Evolutionary conservation across 768 basidiomycete genomes (phyloP), one percentile per base, ranked within the genome.

Genomic region (Cystoderma amianthinum): DNA sequence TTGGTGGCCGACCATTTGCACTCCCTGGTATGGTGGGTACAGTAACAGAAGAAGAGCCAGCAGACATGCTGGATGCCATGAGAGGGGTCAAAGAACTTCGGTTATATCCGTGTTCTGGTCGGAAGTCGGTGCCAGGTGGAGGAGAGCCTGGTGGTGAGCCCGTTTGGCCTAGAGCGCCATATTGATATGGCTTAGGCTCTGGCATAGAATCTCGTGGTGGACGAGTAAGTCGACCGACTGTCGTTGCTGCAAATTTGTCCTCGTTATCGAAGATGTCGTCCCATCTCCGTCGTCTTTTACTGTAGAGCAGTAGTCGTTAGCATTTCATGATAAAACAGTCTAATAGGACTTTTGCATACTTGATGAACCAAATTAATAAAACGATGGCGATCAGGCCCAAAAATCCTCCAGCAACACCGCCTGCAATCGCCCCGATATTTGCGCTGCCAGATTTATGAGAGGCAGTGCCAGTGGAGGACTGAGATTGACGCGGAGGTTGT

Each of bases 111-210:
- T 52, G 48, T 47, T 57, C 46, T 45, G 58, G 39, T 48, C 39
- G 43, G 46, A 45, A 44, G 56, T n/a, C 25, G n/a, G 7, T n/a
- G 25, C 25, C 25, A 7, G 25, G 25, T 28, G 63, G 68, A 13
- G 71, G 67, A 2, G 64, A 61, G 13, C 46, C 44, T 37, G 64
- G 57, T 15, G 62, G 50, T 41, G 54, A 43, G 9, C 50, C 17
- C 3, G 63, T 61, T 17, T 68, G 70, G 2, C 80, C 81, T 18
- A 83, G 72, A 32, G 76, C 64, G 13, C 79, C 80, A 47, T 83
- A 83, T 49, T 76, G 67, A 51, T 83, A 83, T 17, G 80, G 78
- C 52, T 62, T 71, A 3, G 75, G 77, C 36, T 70, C 67, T 32
- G 11, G 46, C 42, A 35, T 41, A 46, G 63, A 51, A 34, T 61